Percentiles rank a stretch among this genome's conserved stretches.
phyloP scores from a whole-genome alignment of 176 grass and related monocot genomes.

The Lolium perenne region DNA sequence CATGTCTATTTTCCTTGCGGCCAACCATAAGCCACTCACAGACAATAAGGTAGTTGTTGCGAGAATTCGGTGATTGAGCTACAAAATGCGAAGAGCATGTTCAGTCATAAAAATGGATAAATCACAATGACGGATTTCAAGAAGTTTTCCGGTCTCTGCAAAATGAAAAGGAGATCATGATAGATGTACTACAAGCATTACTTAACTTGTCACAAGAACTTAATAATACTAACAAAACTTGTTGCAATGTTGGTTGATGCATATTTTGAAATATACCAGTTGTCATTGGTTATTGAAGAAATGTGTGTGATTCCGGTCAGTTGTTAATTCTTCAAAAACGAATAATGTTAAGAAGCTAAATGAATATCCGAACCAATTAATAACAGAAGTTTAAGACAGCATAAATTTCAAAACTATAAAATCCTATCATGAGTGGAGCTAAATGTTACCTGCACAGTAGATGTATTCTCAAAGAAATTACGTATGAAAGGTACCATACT shows the following conservation, averaged over 20 bases:
- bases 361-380: background rate
- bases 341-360: background rate
- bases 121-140: background rate
- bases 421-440: background rate
- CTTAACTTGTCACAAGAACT: background rate
- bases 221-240: background rate
- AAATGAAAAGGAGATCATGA: background rate
- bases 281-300: background rate
- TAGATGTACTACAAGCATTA: background rate
- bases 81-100: slow-evolving; percentile 38
- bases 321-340: slow-evolving; percentile 15
- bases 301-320: background rate
- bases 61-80: slow-evolving; percentile 93
- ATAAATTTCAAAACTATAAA: slow-evolving; percentile 17
- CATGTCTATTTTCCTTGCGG: slow-evolving; percentile 75
- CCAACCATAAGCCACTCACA: slow-evolving; percentile 72
- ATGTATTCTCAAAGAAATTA: slow-evolving; percentile 94
- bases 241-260: background rate
- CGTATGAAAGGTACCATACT: slow-evolving; percentile 81
- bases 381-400: slow-evolving; percentile 15
- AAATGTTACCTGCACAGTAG: slow-evolving; percentile 81
- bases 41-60: slow-evolving; percentile 74
- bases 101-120: slow-evolving; percentile 16
- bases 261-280: background rate
- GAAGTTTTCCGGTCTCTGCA: background rate